Evolutionary conservation across 2,329 filamentous ascomycete genomes (phyloP).

Genomic region (Sordariomycetes sp.): DNA sequence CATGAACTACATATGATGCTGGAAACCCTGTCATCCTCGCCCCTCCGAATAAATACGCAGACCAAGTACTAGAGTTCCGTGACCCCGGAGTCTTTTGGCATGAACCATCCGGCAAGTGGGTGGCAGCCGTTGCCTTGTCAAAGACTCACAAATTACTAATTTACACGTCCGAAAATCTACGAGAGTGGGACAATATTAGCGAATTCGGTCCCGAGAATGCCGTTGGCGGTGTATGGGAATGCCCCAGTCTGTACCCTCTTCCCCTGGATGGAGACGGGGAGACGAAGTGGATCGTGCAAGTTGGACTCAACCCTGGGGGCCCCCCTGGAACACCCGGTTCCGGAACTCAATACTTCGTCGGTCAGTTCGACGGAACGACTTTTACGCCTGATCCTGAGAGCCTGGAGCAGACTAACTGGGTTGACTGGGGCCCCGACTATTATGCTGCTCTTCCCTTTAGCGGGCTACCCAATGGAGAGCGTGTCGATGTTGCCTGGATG

Average conservation of each 20-base stretch:
- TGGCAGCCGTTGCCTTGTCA: conserved; percentile 1
- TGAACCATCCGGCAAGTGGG: background rate
- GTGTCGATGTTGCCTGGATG: conserved; percentile 3
- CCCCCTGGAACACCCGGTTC: conserved; percentile 3
- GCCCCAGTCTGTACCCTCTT: conserved; percentile 4
- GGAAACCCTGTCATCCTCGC: conserved; percentile 2
- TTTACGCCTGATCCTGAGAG: conserved; percentile 2
- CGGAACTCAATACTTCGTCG: conserved; percentile 3
- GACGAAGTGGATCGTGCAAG: conserved; percentile 1
- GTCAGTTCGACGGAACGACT: conserved; percentile 2
- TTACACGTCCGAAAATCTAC: conserved; percentile 3
- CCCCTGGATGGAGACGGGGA: background rate
- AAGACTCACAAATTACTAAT: conserved; percentile 3
- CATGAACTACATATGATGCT: conserved; percentile 3
- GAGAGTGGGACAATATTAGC: conserved; percentile 1
- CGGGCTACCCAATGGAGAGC: conserved; percentile 1
- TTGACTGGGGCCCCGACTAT: conserved; percentile 1
- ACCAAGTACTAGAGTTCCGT: conserved; percentile 2
- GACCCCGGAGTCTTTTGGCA: conserved; percentile 5
- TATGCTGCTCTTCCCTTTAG: conserved; percentile 4
- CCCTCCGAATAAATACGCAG: background rate
- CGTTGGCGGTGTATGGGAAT: conserved; percentile 5
- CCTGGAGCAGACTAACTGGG: conserved; percentile 2
- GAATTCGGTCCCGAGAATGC: conserved; percentile 2
- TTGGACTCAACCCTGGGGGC: conserved; percentile 4